Evolutionary conservation across 2,329 filamentous ascomycete species (phyloP), one percentile per base, ranked within the genome.

Genomic region (Fusarium annulatum): DNA sequence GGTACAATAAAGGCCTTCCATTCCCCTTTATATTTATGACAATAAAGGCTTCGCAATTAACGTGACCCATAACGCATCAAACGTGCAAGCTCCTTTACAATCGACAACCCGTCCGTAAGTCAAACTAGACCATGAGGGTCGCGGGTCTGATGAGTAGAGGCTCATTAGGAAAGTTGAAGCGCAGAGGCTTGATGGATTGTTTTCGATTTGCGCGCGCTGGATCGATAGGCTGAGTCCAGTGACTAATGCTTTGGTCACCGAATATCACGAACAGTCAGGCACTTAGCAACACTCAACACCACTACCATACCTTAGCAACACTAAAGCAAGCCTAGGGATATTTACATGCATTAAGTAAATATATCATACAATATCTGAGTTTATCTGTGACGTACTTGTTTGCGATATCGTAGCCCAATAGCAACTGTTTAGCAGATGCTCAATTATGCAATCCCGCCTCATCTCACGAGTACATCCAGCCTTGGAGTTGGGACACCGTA

Each of bases 1-100:
- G 9, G 26, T 3, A 0, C 3, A 21, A 4, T 21, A 5, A 2
- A 28, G 3, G 3, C 2, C 1, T 4, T 8, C n/a, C 3, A 15
- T 11, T 4, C 16, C 7, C 16, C 1, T 11, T 30, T 30, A 11
- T 30, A 30, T 30, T 7, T 30, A 30, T 30, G 30, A 30, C 9
- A 30, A 3, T 10, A 30, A 3, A 30, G 4, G 30, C 30, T 30
- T 30, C 28, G 30, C 26, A 7, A 10, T 21, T 3, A 8, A 10
- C 23, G 4, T 19, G 16, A 21, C 2, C 5, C 19, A 14, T 9
- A 1, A 21, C 14, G 23, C 3, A 28, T 28, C 5, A 46, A 28
- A 0, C 9, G 9, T 28, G 28, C 28, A 28, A 9, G 28, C 28
- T 28, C 28, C 5, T 21, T 19, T 28, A 15, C 18, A 14, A 19